These are phyloP conservation scores for Pseudozyma pruni DNA, from an alignment of 1,284 basidiomycete genomes.

Conservation along the genomic window DNA sequence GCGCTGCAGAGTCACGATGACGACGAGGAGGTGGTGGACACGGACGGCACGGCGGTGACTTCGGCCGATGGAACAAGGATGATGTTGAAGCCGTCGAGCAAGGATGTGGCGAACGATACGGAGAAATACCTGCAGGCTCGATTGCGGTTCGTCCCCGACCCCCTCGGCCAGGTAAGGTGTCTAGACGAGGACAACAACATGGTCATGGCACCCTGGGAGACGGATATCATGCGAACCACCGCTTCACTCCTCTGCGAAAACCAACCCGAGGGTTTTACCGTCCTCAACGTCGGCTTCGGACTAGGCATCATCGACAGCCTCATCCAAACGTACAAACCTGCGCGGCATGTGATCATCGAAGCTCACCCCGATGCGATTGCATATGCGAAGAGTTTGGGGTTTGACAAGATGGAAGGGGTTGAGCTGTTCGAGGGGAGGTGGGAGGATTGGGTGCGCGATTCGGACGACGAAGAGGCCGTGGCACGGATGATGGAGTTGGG, in stretches of 20 bases:
- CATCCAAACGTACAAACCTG: slow-evolving; percentile 78
- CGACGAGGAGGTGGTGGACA: slow-evolving; percentile 14
- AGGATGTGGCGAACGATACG: slow-evolving; percentile 72
- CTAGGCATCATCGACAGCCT: slow-evolving; percentile 90
- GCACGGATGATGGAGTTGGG: slow-evolving; percentile 76
- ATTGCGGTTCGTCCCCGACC: slow-evolving; percentile 74
- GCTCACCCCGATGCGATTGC: slow-evolving; percentile 89
- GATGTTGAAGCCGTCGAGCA: slow-evolving; percentile 60
- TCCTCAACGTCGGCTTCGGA: slow-evolving; percentile 94
- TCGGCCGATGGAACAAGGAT: slow-evolving; percentile 69
- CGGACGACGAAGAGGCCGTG: slow-evolving; percentile 81
- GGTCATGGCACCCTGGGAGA: slow-evolving; percentile 75
- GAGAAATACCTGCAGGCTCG: slow-evolving; percentile 79
- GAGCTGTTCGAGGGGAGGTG: slow-evolving; percentile 60
- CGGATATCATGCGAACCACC: slow-evolving; percentile 62
- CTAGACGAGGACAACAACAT: slow-evolving; percentile 76
- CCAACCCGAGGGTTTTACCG: slow-evolving; percentile 72
- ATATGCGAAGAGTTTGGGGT: slow-evolving; percentile 74
- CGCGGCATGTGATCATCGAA: slow-evolving; percentile 90
- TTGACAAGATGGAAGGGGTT: slow-evolving; percentile 53
- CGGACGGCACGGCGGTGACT: slow-evolving; percentile 10
- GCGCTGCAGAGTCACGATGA: slow-evolving; percentile 23
- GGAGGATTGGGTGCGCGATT: slow-evolving; percentile 79
- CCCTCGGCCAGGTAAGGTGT: slow-evolving; percentile 82
- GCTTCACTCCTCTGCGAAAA: slow-evolving; percentile 53